Evolutionary conservation across 225 moss, liverwort and hornwort genomes (phyloP).

Genomic region (Marchantia paleacea): DNA sequence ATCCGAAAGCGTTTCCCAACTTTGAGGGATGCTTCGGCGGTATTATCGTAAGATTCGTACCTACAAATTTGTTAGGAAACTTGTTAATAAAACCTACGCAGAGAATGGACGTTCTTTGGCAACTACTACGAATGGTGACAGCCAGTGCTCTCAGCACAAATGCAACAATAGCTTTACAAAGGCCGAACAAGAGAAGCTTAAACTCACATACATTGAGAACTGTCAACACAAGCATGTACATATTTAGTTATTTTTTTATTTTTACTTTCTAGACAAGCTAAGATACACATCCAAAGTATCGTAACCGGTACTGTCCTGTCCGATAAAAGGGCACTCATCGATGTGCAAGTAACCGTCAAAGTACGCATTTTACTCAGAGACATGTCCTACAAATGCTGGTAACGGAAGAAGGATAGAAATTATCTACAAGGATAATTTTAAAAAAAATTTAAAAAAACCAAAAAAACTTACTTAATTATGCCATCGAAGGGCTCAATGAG

Average conservation of each 20-base stretch:
- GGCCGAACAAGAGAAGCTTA: neutral
- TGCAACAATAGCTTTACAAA: neutral
- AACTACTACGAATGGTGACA: too few species aligned
- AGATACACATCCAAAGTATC: too few species aligned
- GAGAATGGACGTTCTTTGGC: neutral
- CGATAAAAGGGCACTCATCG: too few species aligned
- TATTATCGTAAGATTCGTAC: conserved; percentile 83
- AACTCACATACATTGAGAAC: neutral
- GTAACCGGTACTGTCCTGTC: too few species aligned
- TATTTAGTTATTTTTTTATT: too few species aligned
- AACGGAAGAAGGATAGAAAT: too few species aligned
- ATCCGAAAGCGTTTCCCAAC: conserved; percentile 83
- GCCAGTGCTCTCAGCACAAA: neutral
- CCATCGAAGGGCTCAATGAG: conserved; percentile 98
- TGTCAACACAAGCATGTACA: too few species aligned
- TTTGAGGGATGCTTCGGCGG: conserved; percentile 77
- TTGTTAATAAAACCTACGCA: neutral
- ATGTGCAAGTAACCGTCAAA: too few species aligned
- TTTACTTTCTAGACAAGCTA: too few species aligned
- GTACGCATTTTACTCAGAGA: too few species aligned
- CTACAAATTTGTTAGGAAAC: conserved; percentile 24
- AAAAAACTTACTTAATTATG: conserved; percentile 76
- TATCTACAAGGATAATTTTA: too few species aligned
- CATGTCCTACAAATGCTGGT: too few species aligned
- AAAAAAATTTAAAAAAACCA: conserved; percentile 10